Evolutionary conservation across 352 stramenopile genomes (phyloP).

Genomic region (Globisporangium parvum): DNA sequence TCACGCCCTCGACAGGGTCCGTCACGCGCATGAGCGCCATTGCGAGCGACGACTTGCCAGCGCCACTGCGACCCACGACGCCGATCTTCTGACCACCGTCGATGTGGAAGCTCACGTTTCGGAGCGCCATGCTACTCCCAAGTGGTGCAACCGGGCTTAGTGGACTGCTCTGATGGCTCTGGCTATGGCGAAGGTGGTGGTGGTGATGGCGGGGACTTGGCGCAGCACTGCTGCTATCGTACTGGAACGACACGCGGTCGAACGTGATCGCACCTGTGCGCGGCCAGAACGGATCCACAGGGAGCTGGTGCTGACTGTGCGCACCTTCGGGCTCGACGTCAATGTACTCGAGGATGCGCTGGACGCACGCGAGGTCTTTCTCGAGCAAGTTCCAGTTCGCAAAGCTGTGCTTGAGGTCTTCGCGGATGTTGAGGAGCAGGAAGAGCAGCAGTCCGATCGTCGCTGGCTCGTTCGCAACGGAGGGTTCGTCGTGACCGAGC

Average conservation of each 20-base stretch:
- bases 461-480: slow-evolving; percentile 5
- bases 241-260: slow-evolving; percentile 27
- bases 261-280: slow-evolving; percentile 27
- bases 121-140: slow-evolving; percentile 19
- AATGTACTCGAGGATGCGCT: slow-evolving; percentile 37
- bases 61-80: slow-evolving; percentile 53
- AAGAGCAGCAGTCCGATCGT: slow-evolving; percentile 37
- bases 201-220: neutral
- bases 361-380: slow-evolving; percentile 24
- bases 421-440: slow-evolving; percentile 33
- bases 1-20: slow-evolving; percentile 35
- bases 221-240: neutral
- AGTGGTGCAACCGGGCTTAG: slow-evolving; percentile 25
- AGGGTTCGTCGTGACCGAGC: slow-evolving; percentile 17
- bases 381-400: slow-evolving; percentile 33
- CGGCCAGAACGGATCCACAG: slow-evolving; percentile 22
- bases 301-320: neutral
- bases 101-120: slow-evolving; percentile 42
- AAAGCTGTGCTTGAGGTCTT: slow-evolving; percentile 13
- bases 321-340: slow-evolving; percentile 9
- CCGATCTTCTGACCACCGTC: slow-evolving; percentile 47
- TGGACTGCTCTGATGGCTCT: neutral
- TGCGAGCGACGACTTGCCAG: slow-evolving; percentile 52
- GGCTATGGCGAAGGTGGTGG: neutral
- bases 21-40: slow-evolving; percentile 54